Evolutionary conservation across 2,329 filamentous ascomycete species (phyloP), one percentile per base, ranked within the genome.

Genomic region (Venturia nashicola): DNA sequence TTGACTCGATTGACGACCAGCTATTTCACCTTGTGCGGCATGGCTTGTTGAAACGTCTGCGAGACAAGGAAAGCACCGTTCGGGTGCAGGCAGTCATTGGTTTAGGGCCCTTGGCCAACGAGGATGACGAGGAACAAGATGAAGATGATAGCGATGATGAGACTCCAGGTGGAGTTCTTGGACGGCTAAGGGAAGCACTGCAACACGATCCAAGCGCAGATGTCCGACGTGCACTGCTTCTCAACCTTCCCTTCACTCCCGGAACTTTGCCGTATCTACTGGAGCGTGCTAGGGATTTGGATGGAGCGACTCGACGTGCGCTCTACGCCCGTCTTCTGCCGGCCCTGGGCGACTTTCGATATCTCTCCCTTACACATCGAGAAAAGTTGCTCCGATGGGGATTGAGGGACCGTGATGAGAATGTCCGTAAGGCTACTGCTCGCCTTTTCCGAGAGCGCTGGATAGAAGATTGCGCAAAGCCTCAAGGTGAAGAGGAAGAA

Each of bases 311-410:
- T 4, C 83, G 94, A 65, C 83, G 92, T 65, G 88, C 91, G 11
- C 82, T 99, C 2, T 99, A 97, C 72, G 88, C 92, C 0, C 86
- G 89, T 43, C 80, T 99, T 7, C 79, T 99, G 5, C 94, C 94
- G 1, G 89, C 89, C 0, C 79, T 99, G 0, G 94, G 92, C 14
- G 94, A 99, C 75, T 99, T 99, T 76, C 85, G 94, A 63, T 91
- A 97, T 76, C 78, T 99, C 62, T 96, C 91, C 12, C 81, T 99
- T 32, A 91, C 89, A 1, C 96, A 97, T 86, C 83, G 94, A 71
- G 94, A 99, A 75, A 97, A 97, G 75, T 81, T 99, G 40, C 82
- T 99, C 36, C 85, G 94, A 46, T 99, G 94, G 94, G 94, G 94
- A 61, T 79, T 99, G 48, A 86, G 92, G 46, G 94, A 99, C 73